Conservation (phyloP, 2,329 filamentous ascomycete genomes). For the Alternaria ventricosa region DNA sequence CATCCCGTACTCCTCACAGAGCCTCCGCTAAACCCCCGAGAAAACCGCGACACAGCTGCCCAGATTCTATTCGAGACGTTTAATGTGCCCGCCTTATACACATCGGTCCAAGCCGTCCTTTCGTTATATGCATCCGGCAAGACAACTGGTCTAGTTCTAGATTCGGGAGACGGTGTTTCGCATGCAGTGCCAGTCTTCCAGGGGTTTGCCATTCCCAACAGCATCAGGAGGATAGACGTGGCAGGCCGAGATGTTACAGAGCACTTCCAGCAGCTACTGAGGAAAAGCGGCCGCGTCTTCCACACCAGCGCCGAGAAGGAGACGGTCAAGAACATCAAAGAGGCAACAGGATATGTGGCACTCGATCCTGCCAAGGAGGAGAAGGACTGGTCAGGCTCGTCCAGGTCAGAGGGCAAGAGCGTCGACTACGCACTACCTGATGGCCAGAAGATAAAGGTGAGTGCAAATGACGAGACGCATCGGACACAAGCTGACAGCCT, state of each 20-base stretch:
- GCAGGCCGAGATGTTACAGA: slow-evolving; percentile 96
- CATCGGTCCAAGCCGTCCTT: slow-evolving; percentile 94
- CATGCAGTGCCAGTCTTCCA: slow-evolving; percentile 98
- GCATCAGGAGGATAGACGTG: slow-evolving; percentile 94
- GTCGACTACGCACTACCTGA: slow-evolving; percentile 91
- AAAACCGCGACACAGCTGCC: slow-evolving; percentile 93
- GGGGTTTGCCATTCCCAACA: slow-evolving; percentile 94
- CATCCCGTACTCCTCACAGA: slow-evolving; percentile 97
- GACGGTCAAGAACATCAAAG: slow-evolving; percentile 96
- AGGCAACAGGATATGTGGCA: slow-evolving; percentile 90
- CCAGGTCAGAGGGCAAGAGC: slow-evolving; percentile 78
- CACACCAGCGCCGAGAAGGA: slow-evolving; percentile 99
- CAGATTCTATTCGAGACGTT: slow-evolving; percentile 99
- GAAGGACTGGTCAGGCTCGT: slow-evolving; percentile 85
- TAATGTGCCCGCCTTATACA: slow-evolving; percentile 95
- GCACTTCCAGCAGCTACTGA: slow-evolving; percentile 85
- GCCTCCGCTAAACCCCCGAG: slow-evolving; percentile 90
- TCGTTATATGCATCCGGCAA: slow-evolving; percentile 95
- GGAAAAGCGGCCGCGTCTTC: slow-evolving; percentile 93
- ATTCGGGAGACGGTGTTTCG: slow-evolving; percentile 94
- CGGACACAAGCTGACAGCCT: slow-evolving; percentile 31
- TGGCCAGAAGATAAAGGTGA: slow-evolving; percentile 88
- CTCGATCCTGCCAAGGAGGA: slow-evolving; percentile 91
- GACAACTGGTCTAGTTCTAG: slow-evolving; percentile 94
- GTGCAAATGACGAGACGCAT: slow-evolving; percentile 10